A percentile compares a stretch with the other conserved stretches of the same genome.
phyloP scores from a whole-genome alignment of 2,329 filamentous ascomycete species.

The Stagonosporopsis vannaccii region DNA sequence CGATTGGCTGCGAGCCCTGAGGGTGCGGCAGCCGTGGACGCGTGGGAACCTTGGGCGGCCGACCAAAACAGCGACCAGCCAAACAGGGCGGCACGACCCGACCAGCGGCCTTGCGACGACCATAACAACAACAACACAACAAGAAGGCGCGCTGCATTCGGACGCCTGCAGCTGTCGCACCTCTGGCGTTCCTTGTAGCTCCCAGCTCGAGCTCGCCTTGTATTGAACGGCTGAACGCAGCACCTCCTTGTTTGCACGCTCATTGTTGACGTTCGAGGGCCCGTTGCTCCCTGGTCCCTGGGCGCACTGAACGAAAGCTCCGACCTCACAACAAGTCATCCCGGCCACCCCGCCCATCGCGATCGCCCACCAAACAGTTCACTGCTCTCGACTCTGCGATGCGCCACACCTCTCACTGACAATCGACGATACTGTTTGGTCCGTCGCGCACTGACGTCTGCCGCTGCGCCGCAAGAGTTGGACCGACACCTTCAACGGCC shows the following conservation, averaged over 20 bases:
- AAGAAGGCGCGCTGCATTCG: conserved; percentile 13
- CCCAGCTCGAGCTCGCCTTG: conserved; percentile 19
- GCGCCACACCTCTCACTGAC: conserved; percentile 18
- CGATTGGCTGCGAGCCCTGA: conserved; percentile 32
- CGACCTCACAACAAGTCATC: conserved; percentile 24
- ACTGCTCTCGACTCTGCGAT: conserved; percentile 11
- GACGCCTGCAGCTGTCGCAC: conserved; percentile 8
- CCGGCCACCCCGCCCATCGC: conserved; percentile 19
- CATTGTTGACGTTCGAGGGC: conserved; percentile 4
- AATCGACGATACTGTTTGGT: conserved; percentile 10
- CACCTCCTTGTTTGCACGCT: conserved; percentile 11
- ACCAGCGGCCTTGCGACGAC: conserved; percentile 23
- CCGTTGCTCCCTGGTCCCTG: conserved; percentile 11
- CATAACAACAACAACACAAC: conserved; percentile 22
- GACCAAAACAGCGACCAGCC: conserved; percentile 40
- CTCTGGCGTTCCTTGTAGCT: conserved; percentile 3
- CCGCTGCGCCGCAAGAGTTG: conserved; percentile 20
- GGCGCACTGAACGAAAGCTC: conserved; percentile 17
- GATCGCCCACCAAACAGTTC: conserved; percentile 10
- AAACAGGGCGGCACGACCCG: conserved; percentile 30
- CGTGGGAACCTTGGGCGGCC: conserved; percentile 22
- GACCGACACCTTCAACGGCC: conserved; percentile 22
- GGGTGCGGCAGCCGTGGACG: conserved; percentile 18
- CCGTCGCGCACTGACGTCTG: conserved; percentile 20
- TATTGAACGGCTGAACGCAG: neutral